Base-by-base conservation (phyloP, 805 yeast genomes). In the Candida quercuum region DNA sequence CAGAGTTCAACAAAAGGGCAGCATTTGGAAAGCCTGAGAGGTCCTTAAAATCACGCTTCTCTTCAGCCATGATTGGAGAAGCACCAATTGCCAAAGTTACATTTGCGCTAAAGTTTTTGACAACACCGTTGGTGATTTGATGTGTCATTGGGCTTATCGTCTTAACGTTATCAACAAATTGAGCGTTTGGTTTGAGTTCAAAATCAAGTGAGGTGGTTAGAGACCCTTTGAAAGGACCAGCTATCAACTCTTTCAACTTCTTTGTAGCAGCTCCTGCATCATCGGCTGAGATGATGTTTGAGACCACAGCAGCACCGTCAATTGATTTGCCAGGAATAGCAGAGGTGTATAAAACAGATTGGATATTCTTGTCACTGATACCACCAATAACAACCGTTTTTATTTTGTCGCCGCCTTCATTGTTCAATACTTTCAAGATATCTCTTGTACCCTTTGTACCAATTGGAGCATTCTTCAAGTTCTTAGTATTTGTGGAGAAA, bases 291-390 rank as follows among this genome's bases (percentile, higher is more conserved):
- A 87, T 83, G 11, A 86, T 80, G 47, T 86, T 82, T 7, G 96
- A 85, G 2, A 89, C 97, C 12, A 88, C 80, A 2, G 96, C 93
- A 12, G 85, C 76, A n/a, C 97, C 97, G 53, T 85, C 85, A 8
- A 84, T 56, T 0, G 65, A 54, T 33, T 57, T 59, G 6, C 72
- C 78, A 3, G 71, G 67, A 6, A 67, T 40, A 2, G 67, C 55
- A 17, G 76, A 64, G 29, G 75, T 72, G 37, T 66, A 71, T 36
- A 82, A 49, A 2, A 82, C 84, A 21, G 75, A 65, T 8, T 72
- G 69, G 3, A 78, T 73, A 52, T 86, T 87, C 7, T 64, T 49
- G 8, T 74, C 74, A 47, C 84, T 83, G 37, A 84, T 64, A 0
- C 95, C 95, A 15, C 95, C 94, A 51, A 86, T 86, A 0, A 82